phyloP scores from a whole-genome alignment of 2,329 filamentous ascomycete species.

The Tolypocladium amazonense region DNA sequence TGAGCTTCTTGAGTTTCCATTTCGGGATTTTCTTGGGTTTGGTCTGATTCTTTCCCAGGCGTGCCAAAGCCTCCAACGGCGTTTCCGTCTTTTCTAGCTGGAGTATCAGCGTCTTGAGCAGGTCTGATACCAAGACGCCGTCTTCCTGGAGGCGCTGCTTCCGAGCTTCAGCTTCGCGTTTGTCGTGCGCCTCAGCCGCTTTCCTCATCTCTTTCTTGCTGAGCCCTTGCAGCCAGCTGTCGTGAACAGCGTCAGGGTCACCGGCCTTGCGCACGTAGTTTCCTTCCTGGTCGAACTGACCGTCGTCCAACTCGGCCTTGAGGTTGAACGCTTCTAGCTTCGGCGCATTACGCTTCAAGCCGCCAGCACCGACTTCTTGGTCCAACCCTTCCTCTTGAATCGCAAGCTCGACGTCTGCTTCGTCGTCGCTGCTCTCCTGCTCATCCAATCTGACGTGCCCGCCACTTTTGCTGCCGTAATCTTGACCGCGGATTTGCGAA shows the following conservation, averaged over 20 bases:
- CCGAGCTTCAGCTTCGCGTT: conserved; percentile 66
- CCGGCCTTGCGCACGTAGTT: conserved; percentile 85
- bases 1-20: conserved; percentile 61
- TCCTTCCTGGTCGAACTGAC: conserved; percentile 78
- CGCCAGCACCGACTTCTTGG: conserved; percentile 80
- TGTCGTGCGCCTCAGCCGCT: conserved; percentile 79
- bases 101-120: conserved; percentile 62
- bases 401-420: conserved; percentile 60
- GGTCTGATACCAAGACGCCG: conserved; percentile 58
- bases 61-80: conserved; percentile 73
- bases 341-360: conserved; percentile 85
- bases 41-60: conserved; percentile 59
- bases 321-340: conserved; percentile 97
- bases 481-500: conserved; percentile 67
- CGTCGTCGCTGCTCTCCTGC: conserved; percentile 48
- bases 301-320: conserved; percentile 80
- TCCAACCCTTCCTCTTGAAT: conserved; percentile 69
- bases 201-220: conserved; percentile 89
- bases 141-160: conserved; percentile 66
- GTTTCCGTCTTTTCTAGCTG: conserved; percentile 74
- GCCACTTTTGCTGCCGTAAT: conserved; percentile 60
- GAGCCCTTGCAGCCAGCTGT: conserved; percentile 84
- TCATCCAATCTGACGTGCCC: conserved; percentile 56
- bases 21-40: conserved; percentile 51
- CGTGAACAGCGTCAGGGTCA: conserved; percentile 84